Base-by-base conservation (phyloP, 2,329 filamentous ascomycete species). In the Colletotrichum graminicola region DNA sequence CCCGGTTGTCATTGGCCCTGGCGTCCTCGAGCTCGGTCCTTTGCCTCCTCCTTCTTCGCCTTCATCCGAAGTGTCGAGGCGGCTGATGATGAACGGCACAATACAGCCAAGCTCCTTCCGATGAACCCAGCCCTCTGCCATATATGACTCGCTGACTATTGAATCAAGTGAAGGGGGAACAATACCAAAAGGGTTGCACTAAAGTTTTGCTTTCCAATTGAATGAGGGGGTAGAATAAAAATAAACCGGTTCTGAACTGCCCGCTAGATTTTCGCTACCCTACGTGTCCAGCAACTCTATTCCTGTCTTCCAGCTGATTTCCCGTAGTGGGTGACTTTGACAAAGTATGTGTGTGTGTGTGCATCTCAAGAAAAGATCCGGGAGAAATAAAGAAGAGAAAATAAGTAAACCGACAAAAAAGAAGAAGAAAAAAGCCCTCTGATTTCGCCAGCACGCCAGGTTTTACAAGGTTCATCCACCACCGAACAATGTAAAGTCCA, bases 91-190 rank as follows among this genome's bases (percentile, higher is more conserved):
- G 63, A 26, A 62, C 62, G 49, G 49, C 63, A 56, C 62, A n/a
- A 39, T 5, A 34, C 29, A 26, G 36, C 14, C 39, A 49, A 29
- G 36, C 26, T 63, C 57, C 59, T 67, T 67, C 64, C 68, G 57
- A 71, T 62, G 68, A 71, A 71, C 64, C 45, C 60, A 29, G 67
- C 64, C 29, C 45, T 29, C 21, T 2, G 16, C 16, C 45, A 18
- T 32, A 10, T 5, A 16, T 36, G 26, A 56, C 29, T 23, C 34
- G 43, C 34, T 18, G 60, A 52, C 18, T 26, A 61, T 26, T 14
- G 14, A 47, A 7, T 47, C 12, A 16, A 51, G 2, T 21, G 39
- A 23, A 49, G 21, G 21, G 12, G 14, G 21, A 10, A 36, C 14
- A 4, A 23, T 26, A 36, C 32, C 45, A 60, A 5, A n/a, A 2